Evolutionary conservation across 352 stramenopile genomes (phyloP), one percentile per base, ranked within the genome.

Genomic region (Elongisporangium senticosum): DNA sequence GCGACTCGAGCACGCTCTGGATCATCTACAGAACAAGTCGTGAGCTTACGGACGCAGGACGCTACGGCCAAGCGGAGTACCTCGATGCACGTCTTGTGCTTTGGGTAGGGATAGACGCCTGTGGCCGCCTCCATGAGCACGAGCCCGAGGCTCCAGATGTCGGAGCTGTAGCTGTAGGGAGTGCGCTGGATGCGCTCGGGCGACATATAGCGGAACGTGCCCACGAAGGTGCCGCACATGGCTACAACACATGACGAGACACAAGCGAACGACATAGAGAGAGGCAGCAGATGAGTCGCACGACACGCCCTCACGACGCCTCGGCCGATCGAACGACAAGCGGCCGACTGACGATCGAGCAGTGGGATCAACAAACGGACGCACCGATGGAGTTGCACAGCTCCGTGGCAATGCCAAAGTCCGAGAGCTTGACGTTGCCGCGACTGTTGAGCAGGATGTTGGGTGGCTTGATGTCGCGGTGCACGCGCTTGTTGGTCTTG

Each of bases 381-480:
- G 1, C 43, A 91, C 81, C 80, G 51, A 91, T 88, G n/a, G 85
- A 95, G 64, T 86, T 95, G 58, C 84, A 65, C 62, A 95, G 65
- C 69, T 97, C 89, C 4, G 68, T 90, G 24, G 81, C 90, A 62
- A 97, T 98, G 40, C 96, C 97, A 87, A 99, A 98, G 73, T 99
- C 97, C 40, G 92, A 97, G 53, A 99, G 79, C 72, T 99, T 99
- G 56, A 98, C 91, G 55, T 87, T 69, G 15, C 95, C 96, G 19
- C 86, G 71, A 21, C 72, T 84, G 67, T 98, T 95, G 40, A 98
- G 65, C 50, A 99, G 71, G 20, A 98, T 89, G 71, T 99, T 99
- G 19, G 86, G 93, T 39, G 94, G 96, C 71, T 99, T 99, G 58
- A 99, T 97, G 76, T 99, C 96, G 2, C 97, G 80, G 66, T 99